Evolutionary conservation across 169 alveolate genomes (phyloP), one percentile per base, ranked within the genome.

Genomic region (Eimeria acervulina): DNA sequence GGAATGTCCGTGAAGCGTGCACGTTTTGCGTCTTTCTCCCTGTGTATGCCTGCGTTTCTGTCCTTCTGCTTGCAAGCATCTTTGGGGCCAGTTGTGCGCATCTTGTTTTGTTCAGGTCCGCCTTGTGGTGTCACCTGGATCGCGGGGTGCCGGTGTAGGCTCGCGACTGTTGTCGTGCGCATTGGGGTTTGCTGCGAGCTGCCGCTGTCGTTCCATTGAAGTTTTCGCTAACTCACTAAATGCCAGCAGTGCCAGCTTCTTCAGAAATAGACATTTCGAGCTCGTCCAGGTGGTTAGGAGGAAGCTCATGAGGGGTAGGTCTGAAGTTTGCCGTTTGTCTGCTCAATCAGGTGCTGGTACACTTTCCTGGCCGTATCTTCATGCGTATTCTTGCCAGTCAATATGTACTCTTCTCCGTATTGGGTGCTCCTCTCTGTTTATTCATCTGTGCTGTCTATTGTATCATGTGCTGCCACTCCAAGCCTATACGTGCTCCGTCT

Each of bases 221-320:
- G 93, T 85, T 42, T 85, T 44, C 26, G 93, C 93, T 2, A 85
- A 85, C 38, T 85, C 93, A 12, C 55, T 85, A 1, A 85, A 85
- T 42, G 93, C 93, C 59, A 85, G 93, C 93, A 85, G 93, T n/a
- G 93, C 93, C 36, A 52, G 93, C 52, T 85, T 85, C 17, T 52
- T 85, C 59, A 85, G 93, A 59, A 85, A 85, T 52, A 85, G 93
- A n/a, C 93, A 85, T 40, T 85, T 85, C 10, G 93, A 85, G 52
- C 93, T 85, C 38, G 76, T 85, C 61, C 93, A 85, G 61, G 93
- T 85, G 23, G 93, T 85, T 42, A 85, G 66, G 59, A 85, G 93
- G 78, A 85, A 85, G 52, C 93, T 85, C 40, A 85, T 85, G 93
- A 31, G 93, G 59, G 93, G 93, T 85, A 36, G 31, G 85, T 26